Evolutionary conservation across 345 rosid species (phyloP).

Genomic region (Citrus medica): DNA sequence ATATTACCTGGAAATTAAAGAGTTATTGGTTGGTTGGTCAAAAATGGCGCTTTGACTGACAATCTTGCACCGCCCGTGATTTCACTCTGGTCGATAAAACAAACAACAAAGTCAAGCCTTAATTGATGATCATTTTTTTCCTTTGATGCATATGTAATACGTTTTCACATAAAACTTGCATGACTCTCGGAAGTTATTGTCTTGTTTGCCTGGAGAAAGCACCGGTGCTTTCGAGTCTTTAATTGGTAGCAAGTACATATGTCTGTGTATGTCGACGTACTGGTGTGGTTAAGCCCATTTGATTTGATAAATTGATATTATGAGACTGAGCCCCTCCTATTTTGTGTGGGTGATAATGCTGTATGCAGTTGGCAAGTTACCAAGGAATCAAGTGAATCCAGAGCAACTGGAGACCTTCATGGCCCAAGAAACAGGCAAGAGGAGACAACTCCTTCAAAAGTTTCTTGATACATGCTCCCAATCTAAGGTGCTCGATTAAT

Average conservation of each 20-base stretch:
- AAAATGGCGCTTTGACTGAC: too few relatives aligned
- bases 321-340: too few relatives aligned
- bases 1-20: too few relatives aligned
- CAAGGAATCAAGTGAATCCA: slow-evolving; percentile 54
- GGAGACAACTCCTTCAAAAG: slow-evolving; percentile 51
- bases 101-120: not conserved
- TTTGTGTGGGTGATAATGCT: slow-evolving; percentile 4
- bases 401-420: slow-evolving; percentile 53
- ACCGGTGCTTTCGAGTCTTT: too few relatives aligned
- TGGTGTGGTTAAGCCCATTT: too few relatives aligned
- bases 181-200: not conserved
- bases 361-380: slow-evolving; percentile 59
- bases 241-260: too few relatives aligned
- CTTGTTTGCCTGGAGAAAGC: not conserved
- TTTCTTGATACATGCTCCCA: slow-evolving; percentile 46
- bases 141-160: too few relatives aligned
- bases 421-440: slow-evolving; percentile 62
- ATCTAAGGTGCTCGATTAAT: slow-evolving; percentile 38
- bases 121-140: not conserved
- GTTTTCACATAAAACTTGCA: not conserved
- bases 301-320: too few relatives aligned
- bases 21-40: too few relatives aligned
- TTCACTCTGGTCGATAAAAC: too few relatives aligned
- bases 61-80: too few relatives aligned
- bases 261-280: too few relatives aligned